These are phyloP conservation scores for Malania oleifera DNA, from an alignment of 164 flowering plant species.

Conservation along the genomic window DNA sequence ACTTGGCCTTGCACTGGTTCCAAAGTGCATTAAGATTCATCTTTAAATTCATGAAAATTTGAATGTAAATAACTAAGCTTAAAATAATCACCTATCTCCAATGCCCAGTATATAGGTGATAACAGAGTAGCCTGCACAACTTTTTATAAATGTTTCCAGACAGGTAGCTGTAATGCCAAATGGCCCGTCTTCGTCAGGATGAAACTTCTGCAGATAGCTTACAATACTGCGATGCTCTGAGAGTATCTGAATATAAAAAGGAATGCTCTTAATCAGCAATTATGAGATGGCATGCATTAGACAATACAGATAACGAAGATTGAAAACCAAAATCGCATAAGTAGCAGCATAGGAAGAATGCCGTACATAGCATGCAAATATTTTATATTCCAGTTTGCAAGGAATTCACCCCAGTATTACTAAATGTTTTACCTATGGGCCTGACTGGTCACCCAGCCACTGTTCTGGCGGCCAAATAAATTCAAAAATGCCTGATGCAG, in stretches of 20 bases:
- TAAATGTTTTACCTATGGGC: no score
- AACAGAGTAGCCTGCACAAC: conserved; percentile 99
- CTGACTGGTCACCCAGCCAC: no score
- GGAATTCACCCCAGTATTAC: no score
- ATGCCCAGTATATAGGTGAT: conserved; percentile 95
- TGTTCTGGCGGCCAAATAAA: no score
- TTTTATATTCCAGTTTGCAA: no score
- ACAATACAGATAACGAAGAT: no score
- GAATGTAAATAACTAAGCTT: no score
- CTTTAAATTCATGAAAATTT: not conserved
- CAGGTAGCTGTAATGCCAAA: conserved; percentile 98
- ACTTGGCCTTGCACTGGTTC: not conserved
- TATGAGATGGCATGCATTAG: no score
- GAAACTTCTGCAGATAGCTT: conserved; percentile 92
- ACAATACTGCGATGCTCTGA: conserved; percentile 93
- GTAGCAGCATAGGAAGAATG: not conserved
- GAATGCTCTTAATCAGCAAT: not conserved
- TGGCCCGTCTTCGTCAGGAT: conserved; percentile 98
- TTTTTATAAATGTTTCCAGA: conserved; percentile 97
- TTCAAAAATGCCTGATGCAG: no score
- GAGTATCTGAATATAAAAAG: conserved; percentile 51
- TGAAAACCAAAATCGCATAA: not conserved
- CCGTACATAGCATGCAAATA: not conserved
- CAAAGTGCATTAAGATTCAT: not conserved
- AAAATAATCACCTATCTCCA: conserved; percentile 78